Conservation (phyloP, 371 early-diverging fungal genomes). For the Zopfochytrium polystomum region DNA sequence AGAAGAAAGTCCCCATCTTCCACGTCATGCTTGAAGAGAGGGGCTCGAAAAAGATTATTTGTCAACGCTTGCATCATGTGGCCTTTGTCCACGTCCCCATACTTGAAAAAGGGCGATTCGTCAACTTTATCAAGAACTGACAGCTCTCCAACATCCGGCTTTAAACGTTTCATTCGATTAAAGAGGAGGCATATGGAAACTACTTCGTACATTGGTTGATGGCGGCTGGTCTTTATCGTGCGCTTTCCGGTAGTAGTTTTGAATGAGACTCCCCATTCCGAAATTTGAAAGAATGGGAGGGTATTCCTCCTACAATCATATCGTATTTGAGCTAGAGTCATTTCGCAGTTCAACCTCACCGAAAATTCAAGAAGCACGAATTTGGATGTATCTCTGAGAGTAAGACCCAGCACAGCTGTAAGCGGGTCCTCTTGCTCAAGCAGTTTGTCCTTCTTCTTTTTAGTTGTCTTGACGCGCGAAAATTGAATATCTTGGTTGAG, state of each 20-base stretch:
- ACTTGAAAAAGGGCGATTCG: slow-evolving; percentile 94
- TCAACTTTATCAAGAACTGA: slow-evolving; percentile 91
- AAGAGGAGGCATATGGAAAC: background rate
- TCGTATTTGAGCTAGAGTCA: background rate
- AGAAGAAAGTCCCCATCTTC: slow-evolving; percentile 82
- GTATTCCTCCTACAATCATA: slow-evolving; percentile 79
- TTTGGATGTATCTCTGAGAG: slow-evolving; percentile 81
- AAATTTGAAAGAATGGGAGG: slow-evolving; percentile 94
- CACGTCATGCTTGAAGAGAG: slow-evolving; percentile 83
- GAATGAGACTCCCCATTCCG: slow-evolving; percentile 97
- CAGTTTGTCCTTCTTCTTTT: slow-evolving; percentile 72
- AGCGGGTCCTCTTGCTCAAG: slow-evolving; percentile 77
- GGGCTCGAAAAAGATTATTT: slow-evolving; percentile 97
- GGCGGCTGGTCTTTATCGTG: slow-evolving; percentile 76
- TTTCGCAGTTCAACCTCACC: slow-evolving; percentile 34
- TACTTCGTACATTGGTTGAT: slow-evolving; percentile 62
- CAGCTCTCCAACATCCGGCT: slow-evolving; percentile 78
- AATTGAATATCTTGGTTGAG: slow-evolving; percentile 59
- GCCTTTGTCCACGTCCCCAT: slow-evolving; percentile 94
- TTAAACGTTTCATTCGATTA: background rate
- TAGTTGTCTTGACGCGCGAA: slow-evolving; percentile 63
- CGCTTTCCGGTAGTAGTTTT: slow-evolving; percentile 95
- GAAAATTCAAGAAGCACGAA: slow-evolving; percentile 95
- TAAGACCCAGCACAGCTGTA: slow-evolving; percentile 83
- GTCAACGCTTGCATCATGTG: slow-evolving; percentile 82